Percentiles rank a stretch among this genome's conserved stretches.
These are phyloP conservation scores for Pythium utonaiense DNA, from an alignment of 352 stramenopile genomes.

Conservation along the genomic window DNA sequence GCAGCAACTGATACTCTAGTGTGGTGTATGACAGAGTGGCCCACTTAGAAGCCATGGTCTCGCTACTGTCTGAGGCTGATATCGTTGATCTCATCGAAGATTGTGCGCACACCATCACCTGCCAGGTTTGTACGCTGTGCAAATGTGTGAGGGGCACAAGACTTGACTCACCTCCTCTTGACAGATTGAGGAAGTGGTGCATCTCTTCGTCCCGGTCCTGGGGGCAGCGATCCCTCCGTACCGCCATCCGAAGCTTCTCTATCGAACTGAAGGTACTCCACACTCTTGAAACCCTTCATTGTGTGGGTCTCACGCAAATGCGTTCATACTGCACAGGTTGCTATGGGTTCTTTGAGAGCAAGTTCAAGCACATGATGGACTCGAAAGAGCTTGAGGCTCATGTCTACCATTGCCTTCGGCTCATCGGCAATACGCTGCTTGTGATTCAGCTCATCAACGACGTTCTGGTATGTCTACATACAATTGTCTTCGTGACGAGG, in stretches of 20 bases:
- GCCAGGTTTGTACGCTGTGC: conserved; percentile 7
- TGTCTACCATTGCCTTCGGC: conserved; percentile 77
- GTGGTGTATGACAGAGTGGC: conserved; percentile 3
- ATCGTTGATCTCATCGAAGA: conserved; percentile 25
- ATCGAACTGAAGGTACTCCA: conserved; percentile 42
- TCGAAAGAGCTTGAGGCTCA: conserved; percentile 76
- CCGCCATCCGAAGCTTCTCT: conserved; percentile 67
- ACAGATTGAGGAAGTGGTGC: conserved; percentile 66
- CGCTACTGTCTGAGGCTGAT: conserved; percentile 23
- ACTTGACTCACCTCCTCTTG: background rate
- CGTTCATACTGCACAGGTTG: conserved; percentile 28
- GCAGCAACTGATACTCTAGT: too few species aligned
- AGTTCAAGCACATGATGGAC: conserved; percentile 77
- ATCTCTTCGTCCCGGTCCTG: conserved; percentile 67
- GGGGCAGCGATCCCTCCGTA: conserved; percentile 69
- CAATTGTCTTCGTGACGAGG: too few species aligned
- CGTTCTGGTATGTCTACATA: conserved; percentile 30
- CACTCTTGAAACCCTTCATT: background rate
- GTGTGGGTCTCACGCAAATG: too few species aligned
- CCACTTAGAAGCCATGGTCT: conserved; percentile 14
- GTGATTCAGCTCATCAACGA: conserved; percentile 49
- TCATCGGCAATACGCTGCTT: conserved; percentile 74
- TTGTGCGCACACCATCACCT: conserved; percentile 9
- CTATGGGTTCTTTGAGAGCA: conserved; percentile 80
- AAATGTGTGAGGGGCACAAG: background rate